Evolutionary conservation across 208 protist species (phyloP).

Genomic region (Trypanosomatidae sp.): DNA sequence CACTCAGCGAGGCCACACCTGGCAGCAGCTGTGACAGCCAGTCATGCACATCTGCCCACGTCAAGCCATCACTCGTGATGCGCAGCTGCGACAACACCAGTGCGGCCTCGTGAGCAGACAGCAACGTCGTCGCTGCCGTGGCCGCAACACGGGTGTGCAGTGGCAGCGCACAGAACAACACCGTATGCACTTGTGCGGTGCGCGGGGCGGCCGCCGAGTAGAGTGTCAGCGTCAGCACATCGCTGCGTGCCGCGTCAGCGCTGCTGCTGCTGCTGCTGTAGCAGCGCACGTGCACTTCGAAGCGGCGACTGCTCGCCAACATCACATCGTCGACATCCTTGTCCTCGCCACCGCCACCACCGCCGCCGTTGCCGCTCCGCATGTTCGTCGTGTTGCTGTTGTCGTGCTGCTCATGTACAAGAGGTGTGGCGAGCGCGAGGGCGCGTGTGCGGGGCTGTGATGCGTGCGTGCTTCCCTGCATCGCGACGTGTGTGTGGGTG

Average conservation of each 20-base stretch:
- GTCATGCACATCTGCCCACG: conserved; percentile 35
- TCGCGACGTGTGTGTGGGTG: conserved; percentile 13
- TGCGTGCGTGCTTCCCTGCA: too few species aligned
- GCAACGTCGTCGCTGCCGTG: conserved; percentile 7
- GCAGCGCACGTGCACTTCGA: conserved; percentile 39
- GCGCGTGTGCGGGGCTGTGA: neutral
- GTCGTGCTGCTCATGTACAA: conserved; percentile 9
- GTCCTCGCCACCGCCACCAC: too few species aligned
- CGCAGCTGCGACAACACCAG: conserved; percentile 31
- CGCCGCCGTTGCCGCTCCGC: too few species aligned
- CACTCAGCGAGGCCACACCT: too few species aligned
- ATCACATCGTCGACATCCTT: too few species aligned
- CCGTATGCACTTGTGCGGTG: conserved; percentile 52
- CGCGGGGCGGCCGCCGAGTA: conserved; percentile 35
- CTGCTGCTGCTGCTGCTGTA: too few species aligned
- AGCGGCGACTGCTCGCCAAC: conserved; percentile 14
- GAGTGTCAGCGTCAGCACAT: conserved; percentile 20
- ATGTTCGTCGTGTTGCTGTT: too few species aligned
- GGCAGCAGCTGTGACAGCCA: conserved; percentile 57
- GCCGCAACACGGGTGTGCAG: conserved; percentile 51
- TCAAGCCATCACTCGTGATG: too few species aligned
- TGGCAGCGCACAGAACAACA: conserved; percentile 39
- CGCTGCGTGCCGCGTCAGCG: conserved; percentile 33
- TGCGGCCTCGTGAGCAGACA: conserved; percentile 5
- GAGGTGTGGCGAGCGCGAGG: conserved; percentile 9